Conservation (phyloP, 2,329 filamentous ascomycete genomes). For the Trichocomaceae sp. region DNA sequence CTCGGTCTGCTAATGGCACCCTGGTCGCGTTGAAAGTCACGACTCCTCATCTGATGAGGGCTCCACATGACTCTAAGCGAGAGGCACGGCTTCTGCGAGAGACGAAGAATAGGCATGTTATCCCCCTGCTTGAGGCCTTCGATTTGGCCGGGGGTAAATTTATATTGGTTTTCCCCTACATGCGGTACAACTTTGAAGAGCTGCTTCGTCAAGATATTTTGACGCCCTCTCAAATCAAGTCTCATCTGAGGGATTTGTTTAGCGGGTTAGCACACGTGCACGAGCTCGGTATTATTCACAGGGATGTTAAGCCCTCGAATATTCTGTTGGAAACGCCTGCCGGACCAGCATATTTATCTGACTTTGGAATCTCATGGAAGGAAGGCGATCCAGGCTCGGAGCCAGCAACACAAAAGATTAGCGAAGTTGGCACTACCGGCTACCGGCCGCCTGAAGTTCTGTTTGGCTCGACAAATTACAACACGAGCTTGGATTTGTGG, state of each 20-base stretch:
- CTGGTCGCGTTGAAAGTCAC: conserved; percentile 79
- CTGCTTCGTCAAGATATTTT: conserved; percentile 51
- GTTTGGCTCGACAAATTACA: conserved; percentile 74
- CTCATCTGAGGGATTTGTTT: conserved; percentile 62
- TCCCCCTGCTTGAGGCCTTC: conserved; percentile 68
- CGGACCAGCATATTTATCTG: conserved; percentile 72
- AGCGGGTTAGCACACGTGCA: conserved; percentile 67
- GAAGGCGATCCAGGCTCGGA: conserved; percentile 55
- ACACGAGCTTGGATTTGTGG: conserved; percentile 76
- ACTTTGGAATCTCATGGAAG: conserved; percentile 91
- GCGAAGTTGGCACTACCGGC: conserved; percentile 86
- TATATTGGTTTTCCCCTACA: conserved; percentile 78
- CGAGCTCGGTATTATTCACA: conserved; percentile 70
- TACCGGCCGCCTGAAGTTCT: conserved; percentile 88
- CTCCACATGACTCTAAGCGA: conserved; percentile 74
- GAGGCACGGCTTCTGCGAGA: conserved; percentile 71
- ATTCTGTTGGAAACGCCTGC: conserved; percentile 62
- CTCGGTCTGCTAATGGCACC: conserved; percentile 38
- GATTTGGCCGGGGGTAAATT: conserved; percentile 62
- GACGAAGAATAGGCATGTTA: conserved; percentile 48
- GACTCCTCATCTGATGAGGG: conserved; percentile 61
- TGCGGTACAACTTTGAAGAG: conserved; percentile 65
- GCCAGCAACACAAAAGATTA: conserved; percentile 62
- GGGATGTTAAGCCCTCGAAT: conserved; percentile 90
- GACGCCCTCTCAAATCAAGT: conserved; percentile 34